Conservation (phyloP, 768 basidiomycete genomes). For the Termitomyces sp. region DNA sequence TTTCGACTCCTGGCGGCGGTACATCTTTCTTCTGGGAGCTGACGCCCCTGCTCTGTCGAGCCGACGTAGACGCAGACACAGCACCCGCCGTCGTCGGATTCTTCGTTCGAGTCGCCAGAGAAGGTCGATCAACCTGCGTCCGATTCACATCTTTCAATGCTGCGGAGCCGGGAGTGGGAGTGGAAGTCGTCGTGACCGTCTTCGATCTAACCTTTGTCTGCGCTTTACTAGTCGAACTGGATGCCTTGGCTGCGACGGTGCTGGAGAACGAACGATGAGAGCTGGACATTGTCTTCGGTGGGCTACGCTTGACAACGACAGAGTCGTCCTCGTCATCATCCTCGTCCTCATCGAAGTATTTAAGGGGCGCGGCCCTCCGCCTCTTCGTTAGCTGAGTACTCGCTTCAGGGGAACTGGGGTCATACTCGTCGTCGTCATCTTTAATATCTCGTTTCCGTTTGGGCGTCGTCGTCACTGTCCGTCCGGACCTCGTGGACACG, state of each 20-base stretch:
- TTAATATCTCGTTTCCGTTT: conserved; percentile 4
- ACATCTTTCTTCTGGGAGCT: background rate
- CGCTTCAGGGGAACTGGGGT: background rate
- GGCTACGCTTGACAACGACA: background rate
- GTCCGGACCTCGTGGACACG: no score
- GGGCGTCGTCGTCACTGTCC: background rate
- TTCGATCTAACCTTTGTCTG: background rate
- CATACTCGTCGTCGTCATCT: background rate
- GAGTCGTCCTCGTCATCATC: conserved; percentile 4
- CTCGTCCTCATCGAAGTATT: conserved; percentile 2
- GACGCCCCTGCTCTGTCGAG: background rate
- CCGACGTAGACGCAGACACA: background rate
- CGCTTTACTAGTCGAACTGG: conserved; percentile 1
- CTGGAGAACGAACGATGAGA: background rate
- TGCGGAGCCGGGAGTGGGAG: no score
- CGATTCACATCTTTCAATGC: background rate
- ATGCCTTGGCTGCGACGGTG: background rate
- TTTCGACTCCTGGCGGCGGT: no score
- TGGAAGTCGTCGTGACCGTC: background rate
- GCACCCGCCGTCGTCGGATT: conserved; percentile 2
- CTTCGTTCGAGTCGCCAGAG: background rate
- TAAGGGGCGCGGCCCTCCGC: background rate
- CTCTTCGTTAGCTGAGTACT: background rate
- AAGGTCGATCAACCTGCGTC: conserved; percentile 1
- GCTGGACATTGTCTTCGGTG: background rate